phyloP scores from a whole-genome alignment of 768 basidiomycete species.

The Naganishia vaughanmartiniae region DNA sequence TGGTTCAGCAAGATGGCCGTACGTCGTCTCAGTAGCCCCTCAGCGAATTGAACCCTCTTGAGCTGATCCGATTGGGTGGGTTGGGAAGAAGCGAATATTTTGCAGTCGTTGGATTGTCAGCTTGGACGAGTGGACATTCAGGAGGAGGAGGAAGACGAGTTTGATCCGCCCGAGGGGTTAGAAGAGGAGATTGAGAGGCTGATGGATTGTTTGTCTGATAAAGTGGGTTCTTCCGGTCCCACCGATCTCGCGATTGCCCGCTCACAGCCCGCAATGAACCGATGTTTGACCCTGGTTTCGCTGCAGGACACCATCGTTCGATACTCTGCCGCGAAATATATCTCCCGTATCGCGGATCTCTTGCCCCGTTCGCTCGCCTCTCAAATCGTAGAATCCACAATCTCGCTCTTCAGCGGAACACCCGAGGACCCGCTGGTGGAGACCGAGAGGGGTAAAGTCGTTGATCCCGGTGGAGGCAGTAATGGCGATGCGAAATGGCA shows the following conservation, averaged over 20 bases:
- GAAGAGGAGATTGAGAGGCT: conserved; percentile 72
- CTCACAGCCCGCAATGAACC: background rate
- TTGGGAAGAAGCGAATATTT: conserved; percentile 14
- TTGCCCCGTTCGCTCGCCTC: conserved; percentile 70
- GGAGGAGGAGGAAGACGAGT: conserved; percentile 37
- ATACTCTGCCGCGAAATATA: conserved; percentile 88
- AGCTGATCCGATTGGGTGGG: conserved; percentile 47
- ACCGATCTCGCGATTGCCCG: background rate
- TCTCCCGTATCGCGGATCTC: conserved; percentile 77
- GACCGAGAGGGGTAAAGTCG: conserved; percentile 36
- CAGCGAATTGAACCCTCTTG: no score
- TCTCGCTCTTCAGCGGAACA: conserved; percentile 65
- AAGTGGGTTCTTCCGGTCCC: conserved; percentile 55
- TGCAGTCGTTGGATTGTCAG: conserved; percentile 50
- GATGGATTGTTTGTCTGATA: conserved; percentile 73
- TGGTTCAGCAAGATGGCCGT: background rate
- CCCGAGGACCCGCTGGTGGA: conserved; percentile 42
- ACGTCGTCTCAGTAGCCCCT: conserved; percentile 54
- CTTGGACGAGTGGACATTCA: background rate
- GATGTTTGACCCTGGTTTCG: background rate
- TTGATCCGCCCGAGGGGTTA: conserved; percentile 73
- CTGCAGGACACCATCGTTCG: conserved; percentile 86
- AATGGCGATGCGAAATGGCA: conserved; percentile 83
- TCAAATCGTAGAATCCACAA: conserved; percentile 77
- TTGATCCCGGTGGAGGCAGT: conserved; percentile 44